Evolutionary conservation across 176 grass and related monocot species (phyloP).

Genomic region (Themeda triandra): DNA sequence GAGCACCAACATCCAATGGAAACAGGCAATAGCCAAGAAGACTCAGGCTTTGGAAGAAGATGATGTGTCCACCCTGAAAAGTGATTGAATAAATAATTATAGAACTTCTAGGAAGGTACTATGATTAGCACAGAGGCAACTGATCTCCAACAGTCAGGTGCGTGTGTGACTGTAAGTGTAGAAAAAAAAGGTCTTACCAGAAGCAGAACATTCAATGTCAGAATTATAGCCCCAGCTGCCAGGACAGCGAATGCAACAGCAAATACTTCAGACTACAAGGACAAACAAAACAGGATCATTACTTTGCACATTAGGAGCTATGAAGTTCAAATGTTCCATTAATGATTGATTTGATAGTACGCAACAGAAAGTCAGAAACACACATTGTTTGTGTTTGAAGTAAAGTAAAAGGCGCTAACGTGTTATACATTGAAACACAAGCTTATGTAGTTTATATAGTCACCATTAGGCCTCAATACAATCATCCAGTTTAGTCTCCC

Average conservation of each 20-base stretch:
- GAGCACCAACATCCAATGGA: conserved; percentile 81
- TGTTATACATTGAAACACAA: neutral
- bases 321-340: neutral
- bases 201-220: conserved; percentile 95
- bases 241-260: conserved; percentile 98
- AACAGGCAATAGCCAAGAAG: conserved; percentile 98
- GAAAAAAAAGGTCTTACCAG: conserved; percentile 47
- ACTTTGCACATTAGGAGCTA: neutral
- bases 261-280: conserved; percentile 96
- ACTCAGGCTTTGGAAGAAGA: conserved; percentile 98
- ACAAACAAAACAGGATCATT: conserved; percentile 20
- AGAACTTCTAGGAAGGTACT: neutral
- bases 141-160: neutral
- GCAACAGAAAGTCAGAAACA: neutral
- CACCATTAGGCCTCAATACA: too few species aligned
- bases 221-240: conserved; percentile 93
- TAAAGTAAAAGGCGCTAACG: neutral
- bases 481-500: too few species aligned
- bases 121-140: neutral
- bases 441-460: neutral
- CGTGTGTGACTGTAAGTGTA: neutral
- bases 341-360: neutral
- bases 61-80: conserved; percentile 92
- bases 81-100: neutral
- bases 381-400: neutral